Base-by-base conservation (phyloP, 352 stramenopile genomes). In the Thalassiosira hispida region DNA sequence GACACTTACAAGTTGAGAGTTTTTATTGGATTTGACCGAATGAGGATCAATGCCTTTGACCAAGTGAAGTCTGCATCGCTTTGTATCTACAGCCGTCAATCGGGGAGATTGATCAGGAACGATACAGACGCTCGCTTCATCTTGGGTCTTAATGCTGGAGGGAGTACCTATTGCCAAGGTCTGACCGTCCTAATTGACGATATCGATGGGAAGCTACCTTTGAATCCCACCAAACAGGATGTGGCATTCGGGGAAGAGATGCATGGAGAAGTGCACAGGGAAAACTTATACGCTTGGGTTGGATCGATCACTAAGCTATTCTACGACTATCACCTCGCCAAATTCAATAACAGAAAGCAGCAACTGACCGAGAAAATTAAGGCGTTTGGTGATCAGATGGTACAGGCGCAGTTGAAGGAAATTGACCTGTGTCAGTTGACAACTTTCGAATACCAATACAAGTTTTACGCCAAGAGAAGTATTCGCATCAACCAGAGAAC, bases 161-260 rank as follows among this genome's bases (percentile, higher is more conserved):
- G 70, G 1, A 73, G 70, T 12, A 70, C 74, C 23, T 89, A 73
- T 55, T 64, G 56, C 33, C 73, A 84, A 63, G 84, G 73, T 4
- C 40, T 90, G 12, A 89, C 77, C 1, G 49, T 90, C 0, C 62
- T 90, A 29, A 53, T 90, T 40, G 84, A 90, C 55, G 84, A 90
- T 64, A 70, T 82, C 31, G 60, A 77, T 49, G 77, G 77, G 0
- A 78, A 69, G 6, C 22, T 90, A 5, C 84, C 84, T 0, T 53
- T 90, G 0, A 90, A 88, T 60, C 81, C 84, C 3, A 89, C 84
- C 35, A 90, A 90, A 35, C 81, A 89, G 8, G 62, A 62, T 27
- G 35, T 83, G 38, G 70, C 77, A 20, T 84, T 84, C 35, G 60
- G 22, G 22, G 63, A 87, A 38, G 47, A 83, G 60, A 64, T 53